Conservation (phyloP, 768 basidiomycete species). For the Strobilomyces confusus region DNA sequence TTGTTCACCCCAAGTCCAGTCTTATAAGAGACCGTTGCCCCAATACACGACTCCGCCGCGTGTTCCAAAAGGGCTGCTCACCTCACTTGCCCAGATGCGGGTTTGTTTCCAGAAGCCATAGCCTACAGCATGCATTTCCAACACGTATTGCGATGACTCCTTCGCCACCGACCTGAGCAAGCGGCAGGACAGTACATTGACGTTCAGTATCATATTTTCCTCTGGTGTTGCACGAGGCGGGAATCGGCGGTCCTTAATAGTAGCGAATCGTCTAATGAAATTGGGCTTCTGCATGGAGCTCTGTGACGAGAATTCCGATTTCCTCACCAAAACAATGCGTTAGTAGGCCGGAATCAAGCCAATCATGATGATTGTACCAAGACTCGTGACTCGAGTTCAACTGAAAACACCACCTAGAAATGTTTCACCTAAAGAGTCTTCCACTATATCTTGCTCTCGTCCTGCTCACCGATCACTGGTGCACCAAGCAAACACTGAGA, state of each 20-base stretch:
- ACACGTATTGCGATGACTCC: slow-evolving; percentile 13
- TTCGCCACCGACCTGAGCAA: slow-evolving; percentile 5
- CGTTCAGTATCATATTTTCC: not conserved
- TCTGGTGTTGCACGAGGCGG: slow-evolving; percentile 14
- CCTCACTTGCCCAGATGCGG: slow-evolving; percentile 25
- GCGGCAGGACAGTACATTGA: not conserved
- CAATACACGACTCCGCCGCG: slow-evolving; percentile 31
- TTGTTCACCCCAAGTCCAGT: slow-evolving; percentile 14
- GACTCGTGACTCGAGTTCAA: not conserved
- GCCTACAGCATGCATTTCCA: slow-evolving; percentile 25
- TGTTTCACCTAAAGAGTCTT: too few relatives aligned
- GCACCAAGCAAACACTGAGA: not conserved
- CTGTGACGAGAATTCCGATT: slow-evolving; percentile 2
- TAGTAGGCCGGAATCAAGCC: not conserved
- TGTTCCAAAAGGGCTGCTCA: slow-evolving; percentile 26
- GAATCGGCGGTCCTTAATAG: slow-evolving; percentile 21
- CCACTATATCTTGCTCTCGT: not conserved
- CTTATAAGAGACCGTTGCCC: slow-evolving; percentile 32
- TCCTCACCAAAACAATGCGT: not conserved
- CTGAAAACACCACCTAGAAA: not conserved
- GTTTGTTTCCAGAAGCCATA: slow-evolving; percentile 21
- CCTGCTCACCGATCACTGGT: not conserved
- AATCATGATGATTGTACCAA: not conserved
- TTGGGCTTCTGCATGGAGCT: slow-evolving; percentile 6
- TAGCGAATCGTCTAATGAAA: slow-evolving; percentile 14